Percentiles rank a stretch among this genome's conserved stretches.
Conservation (phyloP, 108 stramenopile species). For the Asterionellopsis glacialis region DNA sequence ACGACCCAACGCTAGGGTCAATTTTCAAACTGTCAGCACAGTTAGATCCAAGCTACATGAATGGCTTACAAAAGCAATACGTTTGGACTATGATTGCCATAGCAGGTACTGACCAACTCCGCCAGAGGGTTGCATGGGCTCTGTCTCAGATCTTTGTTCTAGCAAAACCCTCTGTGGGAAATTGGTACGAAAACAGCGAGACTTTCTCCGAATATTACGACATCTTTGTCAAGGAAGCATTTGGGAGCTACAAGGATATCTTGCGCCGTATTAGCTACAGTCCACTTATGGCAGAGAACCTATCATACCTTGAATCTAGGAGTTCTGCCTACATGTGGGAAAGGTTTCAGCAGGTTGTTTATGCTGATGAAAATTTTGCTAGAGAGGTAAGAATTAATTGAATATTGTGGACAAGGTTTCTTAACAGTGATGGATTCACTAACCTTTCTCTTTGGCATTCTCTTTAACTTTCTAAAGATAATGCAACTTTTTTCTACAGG, state of each 20-base stretch:
- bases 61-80: neutral
- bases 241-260: conserved; percentile 71
- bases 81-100: conserved; percentile 37
- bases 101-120: conserved; percentile 46
- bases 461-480: conserved; percentile 9
- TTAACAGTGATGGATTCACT: no score
- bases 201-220: conserved; percentile 43
- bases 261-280: conserved; percentile 61
- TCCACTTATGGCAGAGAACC: conserved; percentile 64
- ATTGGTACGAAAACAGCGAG: conserved; percentile 10
- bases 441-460: no score
- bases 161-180: no score
- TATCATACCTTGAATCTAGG: conserved; percentile 47
- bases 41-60: neutral
- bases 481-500: conserved; percentile 52
- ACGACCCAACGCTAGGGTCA: conserved; percentile 14
- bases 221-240: conserved; percentile 72
- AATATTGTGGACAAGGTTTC: no score
- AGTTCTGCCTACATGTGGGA: conserved; percentile 18
- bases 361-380: conserved; percentile 62
- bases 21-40: neutral
- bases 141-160: conserved; percentile 56
- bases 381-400: no score
- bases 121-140: conserved; percentile 79
- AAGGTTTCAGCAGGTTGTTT: conserved; percentile 7